Base-by-base conservation (phyloP, 2,329 filamentous ascomycete genomes). In the Rhexocercosporidium sp. region DNA sequence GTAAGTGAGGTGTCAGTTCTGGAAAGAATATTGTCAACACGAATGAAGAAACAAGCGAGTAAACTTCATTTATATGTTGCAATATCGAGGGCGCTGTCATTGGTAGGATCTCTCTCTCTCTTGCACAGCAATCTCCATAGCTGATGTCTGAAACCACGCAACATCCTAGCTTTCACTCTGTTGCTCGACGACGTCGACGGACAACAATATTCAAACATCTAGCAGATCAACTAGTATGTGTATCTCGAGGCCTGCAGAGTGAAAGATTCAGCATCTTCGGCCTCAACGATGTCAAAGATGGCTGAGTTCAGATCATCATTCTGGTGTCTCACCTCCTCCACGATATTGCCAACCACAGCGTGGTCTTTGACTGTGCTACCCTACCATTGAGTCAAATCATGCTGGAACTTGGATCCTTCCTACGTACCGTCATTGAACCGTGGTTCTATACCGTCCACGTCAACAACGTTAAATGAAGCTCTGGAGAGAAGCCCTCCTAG, bases 341-440 rank as follows among this genome's bases (percentile, higher is more conserved):
- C 5, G 66, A 71, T 20, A 11, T 67, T 0, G 59, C 44, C 14
- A 69, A 70, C 20, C 61, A 47, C 8, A 68, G 67, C 1, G 34
- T 70, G 8, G 66, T 71, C 2, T 31, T 71, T 3, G 69, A 71
- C 51, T 46, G 59, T 14, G 68, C 66, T 25, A 22, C 67, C 0
- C 16, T 71, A 27, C 57, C 64, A 0, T 20, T 66, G 0, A 62
- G 46, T 3, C 6, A n/a, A 39, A 16, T 51, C 7, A 34, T 66
- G 53, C 29, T 49, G 29, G 4, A 53, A 34, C 12, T 59, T 2
- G 3, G 4, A n/a, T 20, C n/a, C 3, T 54, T 59, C 16, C 31
- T 59, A 9, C 27, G 3, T 2, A 16, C 5, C 44, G 27, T 25
- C 44, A 11, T 9, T n/a, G 2, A 14, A 31, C 2, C n/a, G 44